Conservation (phyloP, 352 stramenopile genomes). For the Globisporangium nunn region DNA sequence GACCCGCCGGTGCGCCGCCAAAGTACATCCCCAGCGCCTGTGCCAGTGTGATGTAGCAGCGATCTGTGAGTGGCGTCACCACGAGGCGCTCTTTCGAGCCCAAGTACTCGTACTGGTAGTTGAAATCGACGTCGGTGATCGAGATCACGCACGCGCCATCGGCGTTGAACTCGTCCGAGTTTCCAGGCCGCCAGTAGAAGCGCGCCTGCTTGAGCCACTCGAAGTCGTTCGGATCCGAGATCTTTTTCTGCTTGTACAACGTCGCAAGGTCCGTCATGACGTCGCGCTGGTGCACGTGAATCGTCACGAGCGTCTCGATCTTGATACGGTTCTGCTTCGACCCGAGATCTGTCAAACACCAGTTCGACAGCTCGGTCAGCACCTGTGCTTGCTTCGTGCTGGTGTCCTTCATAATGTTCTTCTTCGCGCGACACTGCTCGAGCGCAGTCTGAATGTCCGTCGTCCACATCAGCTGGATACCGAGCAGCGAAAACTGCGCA, state of each 20-base stretch:
- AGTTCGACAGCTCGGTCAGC: slow-evolving; percentile 92
- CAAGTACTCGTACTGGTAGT: slow-evolving; percentile 98
- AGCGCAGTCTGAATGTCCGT: slow-evolving; percentile 93
- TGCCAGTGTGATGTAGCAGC: slow-evolving; percentile 96
- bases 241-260: slow-evolving; percentile 94
- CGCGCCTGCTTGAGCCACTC: slow-evolving; percentile 99
- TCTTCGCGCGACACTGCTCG: slow-evolving; percentile 93
- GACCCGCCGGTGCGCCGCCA: slow-evolving; percentile 91
- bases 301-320: slow-evolving; percentile 97
- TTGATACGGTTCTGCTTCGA: slow-evolving; percentile 97
- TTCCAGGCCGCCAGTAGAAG: slow-evolving; percentile 96
- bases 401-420: slow-evolving; percentile 97
- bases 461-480: slow-evolving; percentile 97
- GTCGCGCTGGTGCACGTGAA: slow-evolving; percentile 97
- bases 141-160: slow-evolving; percentile 95
- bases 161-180: slow-evolving; percentile 90
- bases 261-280: slow-evolving; percentile 93
- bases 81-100: slow-evolving; percentile 96
- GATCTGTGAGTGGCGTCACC: slow-evolving; percentile 95
- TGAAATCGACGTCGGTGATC: slow-evolving; percentile 98
- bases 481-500: slow-evolving; percentile 93
- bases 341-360: slow-evolving; percentile 94
- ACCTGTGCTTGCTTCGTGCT: slow-evolving; percentile 91
- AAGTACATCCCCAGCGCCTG: slow-evolving; percentile 98
- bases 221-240: slow-evolving; percentile 97